Conservation (phyloP, 179 eudicot genomes). For the Beta corolliflora region DNA sequence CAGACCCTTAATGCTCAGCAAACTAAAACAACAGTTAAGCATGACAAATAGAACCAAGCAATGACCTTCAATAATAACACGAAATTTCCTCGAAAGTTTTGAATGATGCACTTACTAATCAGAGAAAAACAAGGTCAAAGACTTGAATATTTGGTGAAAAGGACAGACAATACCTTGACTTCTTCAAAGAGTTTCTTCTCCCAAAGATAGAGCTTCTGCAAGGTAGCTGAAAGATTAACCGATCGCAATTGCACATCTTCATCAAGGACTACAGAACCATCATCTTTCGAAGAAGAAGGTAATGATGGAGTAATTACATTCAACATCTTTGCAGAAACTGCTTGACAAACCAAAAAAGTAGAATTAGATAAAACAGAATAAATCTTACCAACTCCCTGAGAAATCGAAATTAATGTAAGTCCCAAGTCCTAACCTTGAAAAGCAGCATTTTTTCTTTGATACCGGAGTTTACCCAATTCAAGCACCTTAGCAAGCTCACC, state of each 20-base stretch:
- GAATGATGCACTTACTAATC: slow-evolving; percentile 9
- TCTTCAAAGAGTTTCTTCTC: slow-evolving; percentile 94
- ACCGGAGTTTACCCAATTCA: slow-evolving; percentile 76
- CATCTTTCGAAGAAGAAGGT: slow-evolving; percentile 55
- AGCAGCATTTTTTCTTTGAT: slow-evolving; percentile 47
- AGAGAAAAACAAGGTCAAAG: background rate
- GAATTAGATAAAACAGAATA: background rate
- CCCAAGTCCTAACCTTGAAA: slow-evolving; percentile 31
- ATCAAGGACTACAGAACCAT: slow-evolving; percentile 44
- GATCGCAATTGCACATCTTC: slow-evolving; percentile 58
- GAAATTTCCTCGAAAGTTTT: background rate
- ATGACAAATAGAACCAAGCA: background rate
- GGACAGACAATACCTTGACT: slow-evolving; percentile 64
- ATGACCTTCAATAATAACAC: background rate
- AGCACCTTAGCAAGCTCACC: slow-evolving; percentile 66
- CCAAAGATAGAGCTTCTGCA: slow-evolving; percentile 90
- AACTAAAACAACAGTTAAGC: background rate
- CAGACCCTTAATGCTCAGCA: background rate
- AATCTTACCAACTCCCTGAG: background rate
- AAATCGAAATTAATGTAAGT: background rate
- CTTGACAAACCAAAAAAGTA: slow-evolving; percentile 10
- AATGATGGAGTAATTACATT: slow-evolving; percentile 62
- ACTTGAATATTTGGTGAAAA: background rate
- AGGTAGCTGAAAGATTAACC: slow-evolving; percentile 70
- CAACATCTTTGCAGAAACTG: slow-evolving; percentile 91